A percentile compares a stretch with the other conserved stretches of the same genome.
Conservation (phyloP, 73 alveolate genomes). For the Symbiodinium natans region DNA sequence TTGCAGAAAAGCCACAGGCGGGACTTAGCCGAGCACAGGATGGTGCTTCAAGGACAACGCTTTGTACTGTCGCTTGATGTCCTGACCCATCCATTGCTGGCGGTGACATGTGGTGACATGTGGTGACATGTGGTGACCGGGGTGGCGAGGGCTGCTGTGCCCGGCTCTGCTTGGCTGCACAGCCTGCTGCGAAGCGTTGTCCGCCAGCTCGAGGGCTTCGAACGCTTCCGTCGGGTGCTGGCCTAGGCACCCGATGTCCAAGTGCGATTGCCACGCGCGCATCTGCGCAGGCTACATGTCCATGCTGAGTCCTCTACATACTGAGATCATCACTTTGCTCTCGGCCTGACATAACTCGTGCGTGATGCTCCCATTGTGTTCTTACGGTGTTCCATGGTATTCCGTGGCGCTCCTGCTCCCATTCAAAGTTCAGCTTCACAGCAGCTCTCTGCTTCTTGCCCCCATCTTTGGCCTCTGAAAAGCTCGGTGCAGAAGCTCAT, state of each 20-base stretch:
- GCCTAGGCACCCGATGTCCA: neutral
- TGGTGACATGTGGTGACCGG: neutral
- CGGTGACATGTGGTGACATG: no score
- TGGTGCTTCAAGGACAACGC: constrained; percentile 60
- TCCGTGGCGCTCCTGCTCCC: constrained; percentile 35
- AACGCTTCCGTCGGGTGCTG: constrained; percentile 68
- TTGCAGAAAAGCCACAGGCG: neutral
- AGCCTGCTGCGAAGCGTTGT: constrained; percentile 82
- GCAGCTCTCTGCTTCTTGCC: constrained; percentile 83
- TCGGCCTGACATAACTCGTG: neutral
- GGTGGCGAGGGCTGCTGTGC: no score
- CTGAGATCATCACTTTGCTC: constrained; percentile 35
- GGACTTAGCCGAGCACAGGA: neutral
- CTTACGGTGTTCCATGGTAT: neutral
- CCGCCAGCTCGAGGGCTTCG: constrained; percentile 58
- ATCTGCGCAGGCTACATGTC: no score
- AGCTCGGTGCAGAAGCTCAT: no score
- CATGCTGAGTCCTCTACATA: neutral
- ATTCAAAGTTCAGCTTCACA: constrained; percentile 44
- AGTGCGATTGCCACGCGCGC: no score
- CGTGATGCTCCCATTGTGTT: no score
- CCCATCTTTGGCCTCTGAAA: constrained; percentile 81
- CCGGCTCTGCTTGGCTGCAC: no score
- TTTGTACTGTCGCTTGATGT: constrained; percentile 76
- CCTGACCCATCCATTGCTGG: neutral